These are phyloP conservation scores for Fraxinus xanthoxyloides DNA, from an alignment of 305 asterid species.

Conservation along the genomic window DNA sequence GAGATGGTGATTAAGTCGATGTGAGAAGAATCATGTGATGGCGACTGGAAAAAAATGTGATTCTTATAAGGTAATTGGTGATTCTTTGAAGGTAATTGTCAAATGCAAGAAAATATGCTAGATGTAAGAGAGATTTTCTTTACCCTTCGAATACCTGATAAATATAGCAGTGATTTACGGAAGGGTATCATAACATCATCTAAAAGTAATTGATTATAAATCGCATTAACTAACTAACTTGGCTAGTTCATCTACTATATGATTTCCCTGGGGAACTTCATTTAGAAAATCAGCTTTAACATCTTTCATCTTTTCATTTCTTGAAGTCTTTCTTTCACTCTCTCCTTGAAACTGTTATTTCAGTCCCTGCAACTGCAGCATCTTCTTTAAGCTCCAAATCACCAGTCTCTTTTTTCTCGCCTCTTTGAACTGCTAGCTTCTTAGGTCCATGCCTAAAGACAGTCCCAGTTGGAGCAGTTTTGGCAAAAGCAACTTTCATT, in stretches of 20 bases:
- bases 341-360: constrained; percentile 24
- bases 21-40: no score
- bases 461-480: constrained; percentile 69
- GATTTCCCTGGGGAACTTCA: constrained; percentile 57
- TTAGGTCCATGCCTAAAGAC: constrained; percentile 40
- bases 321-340: constrained; percentile 33
- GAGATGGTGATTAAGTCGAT: no score
- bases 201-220: background rate
- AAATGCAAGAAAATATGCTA: no score
- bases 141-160: no score
- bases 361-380: constrained; percentile 26
- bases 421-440: constrained; percentile 29
- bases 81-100: no score
- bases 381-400: constrained; percentile 31
- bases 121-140: no score
- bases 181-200: constrained; percentile 1
- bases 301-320: constrained; percentile 42
- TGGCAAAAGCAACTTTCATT: constrained; percentile 50
- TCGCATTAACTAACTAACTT: constrained; percentile 55
- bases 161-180: constrained; percentile 2
- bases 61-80: no score
- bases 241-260: constrained; percentile 85
- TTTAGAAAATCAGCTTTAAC: constrained; percentile 51
- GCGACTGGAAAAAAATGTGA: no score
- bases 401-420: constrained; percentile 31